phyloP scores from a whole-genome alignment of 2,329 filamentous ascomycete genomes.

The Mycosphaerella sp. region DNA sequence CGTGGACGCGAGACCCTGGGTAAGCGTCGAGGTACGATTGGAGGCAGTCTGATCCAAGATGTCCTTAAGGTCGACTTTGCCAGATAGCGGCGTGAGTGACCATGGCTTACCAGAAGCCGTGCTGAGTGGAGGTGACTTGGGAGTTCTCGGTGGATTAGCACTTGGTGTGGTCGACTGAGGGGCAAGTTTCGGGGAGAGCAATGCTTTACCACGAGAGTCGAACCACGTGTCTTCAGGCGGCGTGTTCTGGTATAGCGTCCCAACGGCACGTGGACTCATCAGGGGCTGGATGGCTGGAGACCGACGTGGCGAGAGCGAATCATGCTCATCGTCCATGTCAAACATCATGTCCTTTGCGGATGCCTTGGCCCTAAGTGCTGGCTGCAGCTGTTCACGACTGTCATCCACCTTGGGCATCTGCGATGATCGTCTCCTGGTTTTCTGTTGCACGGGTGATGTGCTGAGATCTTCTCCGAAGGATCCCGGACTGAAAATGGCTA shows the following conservation, averaged over 20 bases:
- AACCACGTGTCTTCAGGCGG: conserved; percentile 36
- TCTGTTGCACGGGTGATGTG: conserved; percentile 44
- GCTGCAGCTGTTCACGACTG: conserved; percentile 47
- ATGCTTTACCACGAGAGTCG: conserved; percentile 37
- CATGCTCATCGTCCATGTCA: conserved; percentile 76
- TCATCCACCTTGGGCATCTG: conserved; percentile 35
- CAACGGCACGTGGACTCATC: conserved; percentile 24
- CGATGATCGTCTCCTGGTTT: conserved; percentile 37
- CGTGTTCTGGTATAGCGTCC: conserved; percentile 22
- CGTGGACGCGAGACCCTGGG: conserved; percentile 35
- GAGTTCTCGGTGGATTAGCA: conserved; percentile 27
- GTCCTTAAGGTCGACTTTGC: conserved; percentile 63
- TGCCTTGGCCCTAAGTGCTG: conserved; percentile 60
- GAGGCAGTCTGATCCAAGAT: conserved; percentile 62
- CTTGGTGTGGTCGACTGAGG: conserved; percentile 29
- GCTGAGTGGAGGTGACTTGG: conserved; percentile 29
- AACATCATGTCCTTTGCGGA: conserved; percentile 79
- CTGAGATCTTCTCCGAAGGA: conserved; percentile 58
- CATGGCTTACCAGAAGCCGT: conserved; percentile 43
- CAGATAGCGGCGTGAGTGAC: conserved; percentile 49
- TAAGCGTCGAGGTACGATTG: conserved; percentile 40
- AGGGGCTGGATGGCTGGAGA: conserved; percentile 29
- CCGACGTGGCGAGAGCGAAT: conserved; percentile 13
- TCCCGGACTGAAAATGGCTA: conserved; percentile 56
- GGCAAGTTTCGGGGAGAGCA: conserved; percentile 26